A percentile compares a stretch with the other conserved stretches of the same genome.
Conservation (phyloP, 2,329 filamentous ascomycete genomes). For the Aschersonia sp. region DNA sequence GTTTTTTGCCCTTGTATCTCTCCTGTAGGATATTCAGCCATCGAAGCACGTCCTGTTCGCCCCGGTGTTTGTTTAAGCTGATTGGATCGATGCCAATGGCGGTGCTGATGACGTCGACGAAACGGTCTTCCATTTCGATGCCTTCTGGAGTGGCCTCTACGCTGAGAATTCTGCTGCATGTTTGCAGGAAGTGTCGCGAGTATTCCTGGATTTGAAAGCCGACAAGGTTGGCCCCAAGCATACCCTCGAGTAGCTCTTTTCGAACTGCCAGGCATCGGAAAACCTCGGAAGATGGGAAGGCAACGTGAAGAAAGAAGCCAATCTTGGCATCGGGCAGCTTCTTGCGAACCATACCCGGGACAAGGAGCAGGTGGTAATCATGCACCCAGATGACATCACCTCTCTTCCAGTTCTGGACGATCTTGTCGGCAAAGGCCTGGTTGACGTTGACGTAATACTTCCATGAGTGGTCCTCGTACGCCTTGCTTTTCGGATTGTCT, state of each 20-base stretch:
- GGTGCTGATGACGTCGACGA: conserved; percentile 73
- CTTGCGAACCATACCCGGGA: conserved; percentile 79
- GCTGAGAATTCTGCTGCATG: conserved; percentile 79
- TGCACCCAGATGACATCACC: conserved; percentile 91
- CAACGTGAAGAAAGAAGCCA: conserved; percentile 88
- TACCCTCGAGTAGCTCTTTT: conserved; percentile 76
- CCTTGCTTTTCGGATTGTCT: conserved; percentile 95
- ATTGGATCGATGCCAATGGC: conserved; percentile 86
- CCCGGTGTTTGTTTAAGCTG: conserved; percentile 55
- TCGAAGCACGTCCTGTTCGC: conserved; percentile 55
- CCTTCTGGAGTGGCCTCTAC: conserved; percentile 83
- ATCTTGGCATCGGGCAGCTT: conserved; percentile 88
- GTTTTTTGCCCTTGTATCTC: conserved; percentile 72
- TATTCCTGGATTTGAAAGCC: conserved; percentile 94
- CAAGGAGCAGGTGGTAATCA: conserved; percentile 84
- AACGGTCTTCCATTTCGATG: conserved; percentile 80
- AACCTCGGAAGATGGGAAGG: conserved; percentile 91
- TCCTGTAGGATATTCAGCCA: conserved; percentile 74
- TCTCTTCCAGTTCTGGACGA: conserved; percentile 83
- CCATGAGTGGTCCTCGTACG: conserved; percentile 95
- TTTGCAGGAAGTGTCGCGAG: conserved; percentile 85
- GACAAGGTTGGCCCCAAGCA: conserved; percentile 83
- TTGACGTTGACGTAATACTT: conserved; percentile 87
- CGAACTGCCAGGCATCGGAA: conserved; percentile 84
- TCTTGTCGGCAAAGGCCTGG: conserved; percentile 81